phyloP scores from a whole-genome alignment of 2,329 filamentous ascomycete species.

The Fusarium sororula region DNA sequence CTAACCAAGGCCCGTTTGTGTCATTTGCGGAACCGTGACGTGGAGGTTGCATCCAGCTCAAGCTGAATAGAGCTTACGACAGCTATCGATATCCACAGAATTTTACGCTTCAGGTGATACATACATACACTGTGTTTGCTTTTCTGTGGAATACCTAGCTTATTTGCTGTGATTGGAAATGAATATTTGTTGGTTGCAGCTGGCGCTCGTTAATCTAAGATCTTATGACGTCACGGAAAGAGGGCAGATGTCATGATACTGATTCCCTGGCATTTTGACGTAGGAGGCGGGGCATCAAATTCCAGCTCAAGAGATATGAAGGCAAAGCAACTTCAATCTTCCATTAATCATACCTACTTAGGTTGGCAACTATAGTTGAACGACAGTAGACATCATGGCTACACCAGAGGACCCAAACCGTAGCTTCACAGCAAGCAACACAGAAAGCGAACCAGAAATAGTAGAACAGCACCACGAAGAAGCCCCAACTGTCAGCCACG shows the following conservation, averaged over 20 bases:
- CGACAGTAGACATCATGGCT: slow-evolving; percentile 1
- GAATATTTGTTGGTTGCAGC: background rate
- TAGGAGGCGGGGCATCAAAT: slow-evolving; percentile 33
- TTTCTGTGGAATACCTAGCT: background rate
- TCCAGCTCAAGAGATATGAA: slow-evolving; percentile 7
- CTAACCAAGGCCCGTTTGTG: background rate
- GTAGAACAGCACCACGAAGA: slow-evolving; percentile 42
- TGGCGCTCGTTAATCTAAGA: slow-evolving; percentile 10
- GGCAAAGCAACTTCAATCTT: background rate
- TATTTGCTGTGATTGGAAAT: background rate
- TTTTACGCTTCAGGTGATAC: background rate
- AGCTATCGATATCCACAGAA: background rate
- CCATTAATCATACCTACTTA: no score
- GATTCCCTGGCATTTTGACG: slow-evolving; percentile 27
- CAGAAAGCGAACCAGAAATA: slow-evolving; percentile 44
- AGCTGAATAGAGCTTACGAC: background rate
- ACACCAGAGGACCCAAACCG: slow-evolving; percentile 13
- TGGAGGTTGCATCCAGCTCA: background rate
- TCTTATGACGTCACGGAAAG: slow-evolving; percentile 21
- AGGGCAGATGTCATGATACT: slow-evolving; percentile 19
- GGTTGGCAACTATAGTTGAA: no score
- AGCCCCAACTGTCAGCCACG: slow-evolving; percentile 49
- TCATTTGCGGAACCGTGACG: slow-evolving; percentile 27
- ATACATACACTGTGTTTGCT: background rate
- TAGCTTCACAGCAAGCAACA: slow-evolving; percentile 23